Evolutionary conservation across 805 yeast genomes (phyloP), one percentile per base, ranked within the genome.

Genomic region (Cyberlindnera saturnus): DNA sequence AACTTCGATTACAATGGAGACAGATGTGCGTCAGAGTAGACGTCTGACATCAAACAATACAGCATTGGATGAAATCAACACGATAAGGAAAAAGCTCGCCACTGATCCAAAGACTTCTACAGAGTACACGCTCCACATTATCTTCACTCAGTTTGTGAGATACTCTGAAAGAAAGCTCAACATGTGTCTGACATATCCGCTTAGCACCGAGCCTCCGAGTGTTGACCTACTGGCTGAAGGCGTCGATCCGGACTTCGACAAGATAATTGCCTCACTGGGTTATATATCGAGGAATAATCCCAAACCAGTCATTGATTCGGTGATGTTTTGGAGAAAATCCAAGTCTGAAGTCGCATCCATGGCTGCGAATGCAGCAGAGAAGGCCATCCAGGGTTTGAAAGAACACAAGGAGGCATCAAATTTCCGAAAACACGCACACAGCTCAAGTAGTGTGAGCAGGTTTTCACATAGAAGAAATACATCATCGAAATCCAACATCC

Each of bases 281-380:
- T 86, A 86, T 60, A 86, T 93, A 32, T 95, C 99, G 1, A 74
- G 88, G 44, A 73, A 82, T 20, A 86, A 88, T 51, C 97, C 98
- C 0, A 90, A 88, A 57, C 96, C 96, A 0, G 96, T 93, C 1
- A 89, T 95, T 30, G 99, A 93, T 62, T 88, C 96, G 6, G 96
- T 93, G 46, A 90, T 93, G 98, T 90, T 86, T 60, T 93, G 99
- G 99, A 75, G 98, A 47, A 87, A 91, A 60, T 79, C 91, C 2
- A 93, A 93, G 62, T 81, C 95, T 13, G 98, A 91, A 54, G 82
- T 85, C 3, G 87, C 95, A 2, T 76, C 78, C 26, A 67, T 75
- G 62, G 79, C 84, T 1, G 73, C 80, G 4, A 70, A 77, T 16
- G 73, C 72, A 34, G 70, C 74, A 14, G 80, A 76, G 40, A 69